Conservation (phyloP, 2,329 filamentous ascomycete species). For the Elsinoe ampelina region DNA sequence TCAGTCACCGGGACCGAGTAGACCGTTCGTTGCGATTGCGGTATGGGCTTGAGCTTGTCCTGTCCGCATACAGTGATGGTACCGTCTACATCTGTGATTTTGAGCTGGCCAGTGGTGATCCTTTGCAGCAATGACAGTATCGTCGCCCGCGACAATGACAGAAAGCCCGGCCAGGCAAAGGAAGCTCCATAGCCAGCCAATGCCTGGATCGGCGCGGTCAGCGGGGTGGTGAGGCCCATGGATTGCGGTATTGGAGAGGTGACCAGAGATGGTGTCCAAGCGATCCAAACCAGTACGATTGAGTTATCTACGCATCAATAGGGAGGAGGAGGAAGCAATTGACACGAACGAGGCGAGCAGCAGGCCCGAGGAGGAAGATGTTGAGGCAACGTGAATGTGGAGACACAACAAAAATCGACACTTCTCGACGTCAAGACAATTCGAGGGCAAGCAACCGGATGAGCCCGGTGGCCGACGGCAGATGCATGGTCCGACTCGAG, state of each 20-base stretch:
- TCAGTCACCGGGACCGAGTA: slow-evolving; percentile 40
- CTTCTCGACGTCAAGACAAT: slow-evolving; percentile 12
- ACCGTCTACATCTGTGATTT: slow-evolving; percentile 35
- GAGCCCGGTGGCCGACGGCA: slow-evolving; percentile 9
- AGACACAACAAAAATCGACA: slow-evolving; percentile 11
- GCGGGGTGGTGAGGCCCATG: slow-evolving; percentile 28
- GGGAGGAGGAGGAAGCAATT: slow-evolving; percentile 13
- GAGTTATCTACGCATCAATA: slow-evolving; percentile 3
- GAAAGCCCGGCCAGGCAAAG: slow-evolving; percentile 40
- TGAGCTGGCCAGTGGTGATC: slow-evolving; percentile 39
- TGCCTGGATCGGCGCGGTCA: slow-evolving; percentile 31
- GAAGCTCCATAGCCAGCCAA: slow-evolving; percentile 35
- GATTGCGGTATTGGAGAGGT: slow-evolving; percentile 8
- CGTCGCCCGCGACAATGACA: slow-evolving; percentile 37
- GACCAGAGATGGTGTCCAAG: slow-evolving; percentile 6
- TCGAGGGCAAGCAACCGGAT: slow-evolving; percentile 10
- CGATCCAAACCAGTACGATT: not conserved
- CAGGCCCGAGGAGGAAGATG: not conserved
- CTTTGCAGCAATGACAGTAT: slow-evolving; percentile 37
- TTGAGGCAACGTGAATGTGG: slow-evolving; percentile 7
- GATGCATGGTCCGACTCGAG: slow-evolving; percentile 3
- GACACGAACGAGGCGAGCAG: not conserved
- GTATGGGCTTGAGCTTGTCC: slow-evolving; percentile 19
- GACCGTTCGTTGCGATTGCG: slow-evolving; percentile 29
- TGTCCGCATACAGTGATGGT: slow-evolving; percentile 35